A percentile compares a stretch with the other conserved stretches of the same genome.
Conservation (phyloP, 805 yeast genomes). For the Kluyveromyces dobzhanskii region DNA sequence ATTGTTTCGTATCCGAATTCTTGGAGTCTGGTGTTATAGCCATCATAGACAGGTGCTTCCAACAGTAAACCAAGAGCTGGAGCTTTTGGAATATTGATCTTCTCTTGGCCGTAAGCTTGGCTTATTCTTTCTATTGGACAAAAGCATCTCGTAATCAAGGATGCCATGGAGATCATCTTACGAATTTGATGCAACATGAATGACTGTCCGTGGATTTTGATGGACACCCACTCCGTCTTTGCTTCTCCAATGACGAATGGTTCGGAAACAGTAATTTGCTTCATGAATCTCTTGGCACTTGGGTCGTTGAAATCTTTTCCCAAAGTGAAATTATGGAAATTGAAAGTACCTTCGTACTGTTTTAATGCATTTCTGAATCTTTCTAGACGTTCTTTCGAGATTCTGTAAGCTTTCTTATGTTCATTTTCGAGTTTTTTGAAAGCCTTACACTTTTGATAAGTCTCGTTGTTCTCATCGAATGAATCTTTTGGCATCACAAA, state of each 20-base stretch:
- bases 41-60: constrained; percentile 87
- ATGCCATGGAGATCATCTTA: constrained; percentile 95
- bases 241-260: constrained; percentile 89
- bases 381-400: constrained; percentile 52
- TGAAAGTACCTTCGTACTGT: constrained; percentile 77
- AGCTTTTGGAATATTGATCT: constrained; percentile 90
- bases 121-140: constrained; percentile 68
- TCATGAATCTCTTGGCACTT: constrained; percentile 78
- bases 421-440: constrained; percentile 57
- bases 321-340: constrained; percentile 81
- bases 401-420: constrained; percentile 61
- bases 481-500: constrained; percentile 31
- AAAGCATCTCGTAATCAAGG: constrained; percentile 76
- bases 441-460: constrained; percentile 35
- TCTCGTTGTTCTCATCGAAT: constrained; percentile 33
- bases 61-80: constrained; percentile 89
- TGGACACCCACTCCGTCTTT: constrained; percentile 91
- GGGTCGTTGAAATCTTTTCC: constrained; percentile 81
- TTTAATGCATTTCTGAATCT: constrained; percentile 60
- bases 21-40: constrained; percentile 62
- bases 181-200: constrained; percentile 98
- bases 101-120: constrained; percentile 66
- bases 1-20: constrained; percentile 73
- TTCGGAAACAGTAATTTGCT: constrained; percentile 65
- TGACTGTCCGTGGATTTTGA: constrained; percentile 95